phyloP scores from a whole-genome alignment of 495 filamentous ascomycete species.

The Aspergillus leporis region DNA sequence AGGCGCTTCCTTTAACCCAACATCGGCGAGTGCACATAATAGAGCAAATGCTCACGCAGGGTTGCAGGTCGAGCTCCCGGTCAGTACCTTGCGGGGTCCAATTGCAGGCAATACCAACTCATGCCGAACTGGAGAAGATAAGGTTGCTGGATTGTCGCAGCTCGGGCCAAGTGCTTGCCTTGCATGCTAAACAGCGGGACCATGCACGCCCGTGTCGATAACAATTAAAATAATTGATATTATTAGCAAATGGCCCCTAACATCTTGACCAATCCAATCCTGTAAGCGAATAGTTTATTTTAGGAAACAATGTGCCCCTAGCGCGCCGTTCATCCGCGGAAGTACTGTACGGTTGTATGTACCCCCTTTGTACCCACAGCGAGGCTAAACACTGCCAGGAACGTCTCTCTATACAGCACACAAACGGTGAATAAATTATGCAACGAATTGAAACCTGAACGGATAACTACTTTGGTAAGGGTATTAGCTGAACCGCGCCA shows the following conservation, averaged over 20 bases:
- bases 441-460: neutral
- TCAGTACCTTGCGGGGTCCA: neutral
- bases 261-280: neutral
- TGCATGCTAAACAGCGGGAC: conserved; percentile 31
- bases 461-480: neutral
- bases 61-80: conserved; percentile 4
- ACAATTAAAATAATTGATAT: conserved; percentile 7
- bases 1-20: neutral
- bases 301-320: neutral
- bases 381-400: neutral
- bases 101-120: neutral
- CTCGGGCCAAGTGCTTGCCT: conserved; percentile 34
- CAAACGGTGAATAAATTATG: neutral
- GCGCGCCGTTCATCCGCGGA: neutral
- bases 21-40: neutral
- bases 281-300: neutral
- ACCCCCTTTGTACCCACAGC: neutral
- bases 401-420: neutral
- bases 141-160: conserved; percentile 32
- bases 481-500: neutral
- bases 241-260: neutral
- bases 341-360: neutral
- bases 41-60: neutral
- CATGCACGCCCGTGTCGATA: conserved; percentile 22
- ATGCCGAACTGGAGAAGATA: conserved; percentile 22